These are phyloP conservation scores for Trametes elegans DNA, from an alignment of 768 basidiomycete species.

Conservation along the genomic window DNA sequence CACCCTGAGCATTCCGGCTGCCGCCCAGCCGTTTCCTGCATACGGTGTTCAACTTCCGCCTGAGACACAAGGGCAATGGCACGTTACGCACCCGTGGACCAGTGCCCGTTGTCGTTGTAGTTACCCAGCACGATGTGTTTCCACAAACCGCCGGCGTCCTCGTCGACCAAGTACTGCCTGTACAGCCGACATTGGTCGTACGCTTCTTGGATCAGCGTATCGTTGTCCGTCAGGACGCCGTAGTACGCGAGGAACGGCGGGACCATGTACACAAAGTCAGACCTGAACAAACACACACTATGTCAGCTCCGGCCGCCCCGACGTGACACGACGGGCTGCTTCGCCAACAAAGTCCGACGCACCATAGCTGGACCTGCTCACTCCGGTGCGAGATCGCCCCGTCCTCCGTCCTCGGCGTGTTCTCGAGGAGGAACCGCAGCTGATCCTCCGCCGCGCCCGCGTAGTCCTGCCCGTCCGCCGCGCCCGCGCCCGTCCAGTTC, in stretches of 20 bases:
- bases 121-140: slow-evolving; percentile 67
- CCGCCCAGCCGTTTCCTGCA: slow-evolving; percentile 90
- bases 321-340: background rate
- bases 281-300: slow-evolving; percentile 43
- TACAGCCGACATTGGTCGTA: slow-evolving; percentile 63
- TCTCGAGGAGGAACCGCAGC: slow-evolving; percentile 55
- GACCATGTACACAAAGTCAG: slow-evolving; percentile 82
- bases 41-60: background rate
- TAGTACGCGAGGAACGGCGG: slow-evolving; percentile 88
- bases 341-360: too few relatives aligned
- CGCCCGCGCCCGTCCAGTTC: slow-evolving; percentile 50
- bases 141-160: slow-evolving; percentile 56
- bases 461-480: slow-evolving; percentile 50
- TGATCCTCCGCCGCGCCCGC: slow-evolving; percentile 63
- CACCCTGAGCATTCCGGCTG: slow-evolving; percentile 83
- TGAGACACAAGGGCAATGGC: too few relatives aligned
- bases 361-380: slow-evolving; percentile 73
- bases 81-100: slow-evolving; percentile 71
- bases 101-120: slow-evolving; percentile 62
- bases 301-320: background rate
- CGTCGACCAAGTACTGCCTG: slow-evolving; percentile 59
- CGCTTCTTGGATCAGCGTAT: slow-evolving; percentile 58
- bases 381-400: slow-evolving; percentile 83
- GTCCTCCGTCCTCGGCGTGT: slow-evolving; percentile 60
- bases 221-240: slow-evolving; percentile 59